These are phyloP conservation scores for Solanum neorickii DNA, from an alignment of 257 asterid species.

Conservation along the genomic window DNA sequence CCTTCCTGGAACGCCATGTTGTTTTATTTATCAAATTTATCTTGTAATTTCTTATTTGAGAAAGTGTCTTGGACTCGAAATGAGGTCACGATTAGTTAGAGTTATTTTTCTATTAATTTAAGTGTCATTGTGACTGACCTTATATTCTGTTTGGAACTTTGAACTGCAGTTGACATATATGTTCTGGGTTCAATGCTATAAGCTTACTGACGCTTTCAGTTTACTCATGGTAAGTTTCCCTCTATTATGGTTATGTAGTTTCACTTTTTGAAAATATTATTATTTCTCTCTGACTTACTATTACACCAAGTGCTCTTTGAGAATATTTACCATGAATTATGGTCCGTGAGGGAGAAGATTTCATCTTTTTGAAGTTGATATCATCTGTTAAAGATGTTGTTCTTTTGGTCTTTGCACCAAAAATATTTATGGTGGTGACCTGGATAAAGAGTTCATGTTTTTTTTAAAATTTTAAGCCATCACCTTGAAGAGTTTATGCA, in stretches of 20 bases:
- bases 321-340: background rate
- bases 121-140: background rate
- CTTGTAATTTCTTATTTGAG: background rate
- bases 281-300: background rate
- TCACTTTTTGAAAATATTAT: background rate
- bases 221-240: conserved; percentile 50
- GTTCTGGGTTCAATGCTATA: conserved; percentile 90
- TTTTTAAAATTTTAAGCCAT: background rate
- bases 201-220: conserved; percentile 52
- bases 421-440: background rate
- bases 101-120: background rate
- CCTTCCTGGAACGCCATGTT: background rate
- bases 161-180: conserved; percentile 77
- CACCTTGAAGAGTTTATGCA: background rate
- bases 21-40: background rate
- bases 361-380: background rate
- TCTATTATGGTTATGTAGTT: background rate
- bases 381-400: background rate
- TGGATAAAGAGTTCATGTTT: background rate
- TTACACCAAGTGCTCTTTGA: background rate
- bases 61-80: background rate
- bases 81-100: background rate
- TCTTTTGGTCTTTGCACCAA: background rate
- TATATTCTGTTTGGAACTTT: background rate
- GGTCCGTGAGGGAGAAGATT: background rate